These are phyloP conservation scores for Polychytrium aggregatum DNA, from an alignment of 192 early-diverging fungal genomes.

Conservation along the genomic window DNA sequence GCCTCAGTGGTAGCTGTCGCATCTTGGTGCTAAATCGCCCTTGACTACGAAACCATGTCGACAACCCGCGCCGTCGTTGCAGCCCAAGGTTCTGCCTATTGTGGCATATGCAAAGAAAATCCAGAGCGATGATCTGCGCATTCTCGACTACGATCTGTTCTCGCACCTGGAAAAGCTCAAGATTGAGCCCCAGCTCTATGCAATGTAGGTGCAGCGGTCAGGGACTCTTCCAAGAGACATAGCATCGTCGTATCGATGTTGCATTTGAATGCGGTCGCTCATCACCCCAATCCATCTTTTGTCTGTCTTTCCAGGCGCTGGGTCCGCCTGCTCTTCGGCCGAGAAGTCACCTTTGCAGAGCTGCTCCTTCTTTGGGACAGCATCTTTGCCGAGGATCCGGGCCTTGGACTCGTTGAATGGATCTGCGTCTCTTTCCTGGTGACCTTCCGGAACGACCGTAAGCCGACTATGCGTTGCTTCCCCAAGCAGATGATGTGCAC, in stretches of 20 bases:
- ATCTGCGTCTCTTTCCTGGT: slow-evolving; percentile 66
- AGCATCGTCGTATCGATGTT: too few relatives aligned
- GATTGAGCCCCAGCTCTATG: slow-evolving; percentile 93
- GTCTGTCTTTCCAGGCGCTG: slow-evolving; percentile 48
- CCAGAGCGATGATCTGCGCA: slow-evolving; percentile 56
- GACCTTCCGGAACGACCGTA: slow-evolving; percentile 55
- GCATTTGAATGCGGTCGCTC: neutral
- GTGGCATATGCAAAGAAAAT: slow-evolving; percentile 58
- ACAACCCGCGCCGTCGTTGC: neutral
- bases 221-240: too few relatives aligned
- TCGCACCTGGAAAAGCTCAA: slow-evolving; percentile 56
- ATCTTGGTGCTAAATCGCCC: too few relatives aligned
- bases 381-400: slow-evolving; percentile 73
- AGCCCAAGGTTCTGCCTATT: slow-evolving; percentile 47
- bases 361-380: slow-evolving; percentile 78
- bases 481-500: neutral
- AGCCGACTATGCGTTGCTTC: slow-evolving; percentile 10
- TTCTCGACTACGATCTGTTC: slow-evolving; percentile 61
- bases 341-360: slow-evolving; percentile 69
- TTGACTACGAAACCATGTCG: too few relatives aligned
- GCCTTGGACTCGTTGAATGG: slow-evolving; percentile 72
- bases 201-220: slow-evolving; percentile 44
- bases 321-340: slow-evolving; percentile 82
- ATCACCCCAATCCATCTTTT: neutral
- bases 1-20: too few relatives aligned